phyloP scores from a whole-genome alignment of 148 eudicot species.

The Hydrangea macrophylla region DNA sequence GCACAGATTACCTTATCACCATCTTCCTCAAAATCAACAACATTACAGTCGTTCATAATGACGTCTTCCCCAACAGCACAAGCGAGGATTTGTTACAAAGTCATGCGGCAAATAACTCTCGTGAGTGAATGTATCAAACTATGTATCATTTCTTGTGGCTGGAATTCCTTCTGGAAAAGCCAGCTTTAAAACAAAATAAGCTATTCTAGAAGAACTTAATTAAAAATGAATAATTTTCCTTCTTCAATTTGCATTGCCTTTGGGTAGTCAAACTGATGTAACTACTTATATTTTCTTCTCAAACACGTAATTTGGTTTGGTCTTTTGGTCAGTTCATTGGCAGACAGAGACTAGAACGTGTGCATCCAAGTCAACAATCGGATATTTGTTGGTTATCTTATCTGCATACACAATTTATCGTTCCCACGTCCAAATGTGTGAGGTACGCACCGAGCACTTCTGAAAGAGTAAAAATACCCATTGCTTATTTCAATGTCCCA shows the following conservation, averaged over 20 bases:
- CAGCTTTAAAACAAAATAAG: not conserved
- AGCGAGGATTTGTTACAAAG: constrained; percentile 82
- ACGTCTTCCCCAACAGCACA: constrained; percentile 71
- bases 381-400: no score
- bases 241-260: not conserved
- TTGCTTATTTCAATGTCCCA: no score
- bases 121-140: constrained; percentile 95
- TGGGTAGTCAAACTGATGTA: not conserved
- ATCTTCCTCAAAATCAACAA: constrained; percentile 72
- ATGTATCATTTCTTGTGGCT: constrained; percentile 1
- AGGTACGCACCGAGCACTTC: no score
- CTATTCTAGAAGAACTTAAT: not conserved
- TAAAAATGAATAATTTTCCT: not conserved
- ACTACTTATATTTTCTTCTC: not conserved
- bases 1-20: constrained; percentile 81
- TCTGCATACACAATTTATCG: no score
- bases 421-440: no score
- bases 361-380: no score
- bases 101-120: constrained; percentile 89
- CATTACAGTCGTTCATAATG: constrained; percentile 81
- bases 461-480: no score
- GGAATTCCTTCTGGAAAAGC: no score
- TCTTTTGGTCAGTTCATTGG: not conserved
- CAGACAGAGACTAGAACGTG: no score
- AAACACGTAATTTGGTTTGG: not conserved